These are phyloP conservation scores for Coemansia asiatica DNA, from an alignment of 192 early-diverging fungal species.

Conservation along the genomic window DNA sequence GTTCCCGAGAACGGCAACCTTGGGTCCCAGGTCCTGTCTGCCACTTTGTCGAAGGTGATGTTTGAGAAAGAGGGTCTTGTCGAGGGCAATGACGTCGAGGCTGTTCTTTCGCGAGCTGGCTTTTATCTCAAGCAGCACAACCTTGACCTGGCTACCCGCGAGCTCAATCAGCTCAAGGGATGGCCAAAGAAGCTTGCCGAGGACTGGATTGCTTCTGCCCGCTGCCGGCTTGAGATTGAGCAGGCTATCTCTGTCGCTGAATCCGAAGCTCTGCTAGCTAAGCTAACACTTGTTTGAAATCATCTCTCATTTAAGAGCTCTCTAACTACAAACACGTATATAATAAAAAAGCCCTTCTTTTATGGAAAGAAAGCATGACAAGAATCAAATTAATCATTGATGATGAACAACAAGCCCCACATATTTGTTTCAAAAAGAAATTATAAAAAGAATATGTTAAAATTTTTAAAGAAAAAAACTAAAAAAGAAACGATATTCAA, in stretches of 20 bases:
- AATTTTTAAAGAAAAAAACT: no score
- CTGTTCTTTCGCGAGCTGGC: slow-evolving; percentile 75
- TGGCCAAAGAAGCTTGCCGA: slow-evolving; percentile 83
- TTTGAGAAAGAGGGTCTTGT: slow-evolving; percentile 86
- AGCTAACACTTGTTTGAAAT: slow-evolving; percentile 31
- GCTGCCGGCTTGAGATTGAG: slow-evolving; percentile 81
- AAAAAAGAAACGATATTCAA: no score
- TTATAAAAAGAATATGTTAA: no score
- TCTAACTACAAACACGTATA: no score
- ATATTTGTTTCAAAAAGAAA: no score
- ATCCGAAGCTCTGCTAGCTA: slow-evolving; percentile 51
- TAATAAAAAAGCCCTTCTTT: no score
- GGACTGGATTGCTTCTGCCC: slow-evolving; percentile 85
- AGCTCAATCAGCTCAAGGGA: slow-evolving; percentile 89
- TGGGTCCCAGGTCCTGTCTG: slow-evolving; percentile 75
- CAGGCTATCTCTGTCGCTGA: slow-evolving; percentile 79
- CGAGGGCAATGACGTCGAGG: slow-evolving; percentile 81
- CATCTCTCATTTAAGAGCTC: no score
- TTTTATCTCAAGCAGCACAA: slow-evolving; percentile 75
- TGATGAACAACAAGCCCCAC: no score
- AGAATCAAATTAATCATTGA: no score
- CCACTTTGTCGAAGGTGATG: slow-evolving; percentile 70
- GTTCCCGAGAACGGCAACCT: slow-evolving; percentile 87
- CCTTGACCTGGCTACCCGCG: slow-evolving; percentile 82
- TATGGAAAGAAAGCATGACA: no score